These are phyloP conservation scores for Aspergillus amoenus DNA, from an alignment of 2,329 filamentous ascomycete species.

Conservation along the genomic window DNA sequence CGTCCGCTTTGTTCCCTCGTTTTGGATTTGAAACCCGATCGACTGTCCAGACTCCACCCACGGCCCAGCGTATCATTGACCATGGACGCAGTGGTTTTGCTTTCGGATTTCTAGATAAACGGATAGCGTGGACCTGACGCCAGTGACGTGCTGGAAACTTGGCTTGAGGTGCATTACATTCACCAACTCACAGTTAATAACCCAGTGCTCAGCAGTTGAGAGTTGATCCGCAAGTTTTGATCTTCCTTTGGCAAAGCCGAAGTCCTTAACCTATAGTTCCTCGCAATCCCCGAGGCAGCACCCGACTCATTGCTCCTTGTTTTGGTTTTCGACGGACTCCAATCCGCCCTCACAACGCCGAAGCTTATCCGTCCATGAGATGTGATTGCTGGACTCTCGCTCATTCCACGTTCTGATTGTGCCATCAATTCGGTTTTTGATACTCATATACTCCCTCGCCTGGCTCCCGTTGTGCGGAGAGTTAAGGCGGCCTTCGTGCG, in stretches of 20 bases:
- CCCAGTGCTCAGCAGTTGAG: background rate
- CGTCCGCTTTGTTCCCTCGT: background rate
- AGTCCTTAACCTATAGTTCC: background rate
- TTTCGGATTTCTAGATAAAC: conserved; percentile 13
- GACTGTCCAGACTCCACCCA: conserved; percentile 1
- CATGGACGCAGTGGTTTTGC: conserved; percentile 12
- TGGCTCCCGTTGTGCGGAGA: conserved; percentile 1
- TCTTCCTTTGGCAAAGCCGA: background rate
- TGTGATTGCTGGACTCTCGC: background rate
- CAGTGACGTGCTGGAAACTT: conserved; percentile 7
- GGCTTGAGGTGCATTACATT: conserved; percentile 12
- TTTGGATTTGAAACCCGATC: conserved; percentile 3
- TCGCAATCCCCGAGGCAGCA: background rate
- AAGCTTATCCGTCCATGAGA: background rate
- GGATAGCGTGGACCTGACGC: conserved; percentile 17
- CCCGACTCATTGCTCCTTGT: background rate
- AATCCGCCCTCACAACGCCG: background rate
- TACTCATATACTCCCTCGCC: background rate
- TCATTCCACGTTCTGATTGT: conserved; percentile 2
- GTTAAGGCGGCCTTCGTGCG: conserved; percentile 6
- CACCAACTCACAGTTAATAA: background rate
- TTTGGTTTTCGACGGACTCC: background rate
- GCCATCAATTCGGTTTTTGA: background rate
- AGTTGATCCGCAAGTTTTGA: background rate
- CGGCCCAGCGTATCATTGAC: conserved; percentile 1